Evolutionary conservation across 371 early-diverging fungal genomes (phyloP).

Genomic region (Dentiscutata heterogama): DNA sequence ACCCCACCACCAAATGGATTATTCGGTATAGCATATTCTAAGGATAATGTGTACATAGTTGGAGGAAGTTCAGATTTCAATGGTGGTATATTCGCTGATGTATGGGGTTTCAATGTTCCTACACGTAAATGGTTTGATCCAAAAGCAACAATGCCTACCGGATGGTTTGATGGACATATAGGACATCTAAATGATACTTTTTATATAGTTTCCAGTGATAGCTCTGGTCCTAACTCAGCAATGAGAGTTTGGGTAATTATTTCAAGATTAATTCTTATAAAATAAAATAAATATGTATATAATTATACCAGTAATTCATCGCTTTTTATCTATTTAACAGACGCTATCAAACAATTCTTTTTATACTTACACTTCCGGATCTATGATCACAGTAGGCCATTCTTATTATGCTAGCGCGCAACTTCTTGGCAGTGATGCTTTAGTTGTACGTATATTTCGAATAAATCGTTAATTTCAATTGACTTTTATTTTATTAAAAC

Average conservation of each 20-base stretch:
- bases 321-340: no score
- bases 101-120: slow-evolving; percentile 29
- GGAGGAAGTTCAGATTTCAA: neutral
- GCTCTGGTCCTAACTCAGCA: neutral
- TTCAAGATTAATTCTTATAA: no score
- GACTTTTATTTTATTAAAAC: no score
- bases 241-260: slow-evolving; percentile 11
- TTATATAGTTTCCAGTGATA: slow-evolving; percentile 18
- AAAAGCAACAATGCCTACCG: neutral
- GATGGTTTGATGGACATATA: neutral
- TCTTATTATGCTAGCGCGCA: no score
- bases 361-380: no score
- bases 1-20: neutral
- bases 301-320: no score
- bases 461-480: no score
- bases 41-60: slow-evolving; percentile 19
- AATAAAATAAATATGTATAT: no score
- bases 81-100: neutral
- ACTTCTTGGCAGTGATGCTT: no score
- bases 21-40: slow-evolving; percentile 9
- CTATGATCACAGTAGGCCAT: no score
- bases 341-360: no score
- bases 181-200: slow-evolving; percentile 19
- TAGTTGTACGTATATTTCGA: no score
- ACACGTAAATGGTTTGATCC: slow-evolving; percentile 22